Percentiles rank a stretch among this genome's conserved stretches.
phyloP scores from a whole-genome alignment of 805 yeast genomes.

The Ogataea thermomethanolica region DNA sequence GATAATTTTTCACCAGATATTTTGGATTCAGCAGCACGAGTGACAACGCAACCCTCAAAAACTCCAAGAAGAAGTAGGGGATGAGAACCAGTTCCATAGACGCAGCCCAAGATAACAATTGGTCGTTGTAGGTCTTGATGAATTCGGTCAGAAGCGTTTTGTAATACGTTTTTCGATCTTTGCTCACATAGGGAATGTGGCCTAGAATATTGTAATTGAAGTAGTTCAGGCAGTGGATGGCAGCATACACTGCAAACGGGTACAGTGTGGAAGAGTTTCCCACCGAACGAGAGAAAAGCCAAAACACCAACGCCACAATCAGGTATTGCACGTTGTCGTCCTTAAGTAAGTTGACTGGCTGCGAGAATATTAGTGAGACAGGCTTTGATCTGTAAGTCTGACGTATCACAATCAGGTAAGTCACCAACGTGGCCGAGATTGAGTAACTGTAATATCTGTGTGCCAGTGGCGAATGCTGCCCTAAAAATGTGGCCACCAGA shows the following conservation, averaged over 20 bases:
- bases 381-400: conserved; percentile 49
- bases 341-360: conserved; percentile 29
- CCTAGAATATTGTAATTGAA: conserved; percentile 53
- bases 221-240: conserved; percentile 63
- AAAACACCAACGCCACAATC: conserved; percentile 38
- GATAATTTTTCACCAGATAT: conserved; percentile 28
- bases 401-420: conserved; percentile 60
- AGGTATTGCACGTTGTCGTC: conserved; percentile 69
- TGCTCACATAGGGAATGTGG: conserved; percentile 37
- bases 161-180: conserved; percentile 26
- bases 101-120: conserved; percentile 42
- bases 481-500: conserved; percentile 40
- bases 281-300: conserved; percentile 31
- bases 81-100: conserved; percentile 44
- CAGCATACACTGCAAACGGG: conserved; percentile 60
- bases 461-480: conserved; percentile 29
- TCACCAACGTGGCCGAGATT: conserved; percentile 50
- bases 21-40: conserved; percentile 31
- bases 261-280: conserved; percentile 41
- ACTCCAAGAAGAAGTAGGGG: conserved; percentile 37
- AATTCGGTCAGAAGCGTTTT: conserved; percentile 32
- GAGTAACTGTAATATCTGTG: conserved; percentile 39
- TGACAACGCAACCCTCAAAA: conserved; percentile 41
- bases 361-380: conserved; percentile 27
- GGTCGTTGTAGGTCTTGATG: conserved; percentile 39